Evolutionary conservation across 352 stramenopile genomes (phyloP), one percentile per base, ranked within the genome.

Genomic region (Blastocystis sp.): DNA sequence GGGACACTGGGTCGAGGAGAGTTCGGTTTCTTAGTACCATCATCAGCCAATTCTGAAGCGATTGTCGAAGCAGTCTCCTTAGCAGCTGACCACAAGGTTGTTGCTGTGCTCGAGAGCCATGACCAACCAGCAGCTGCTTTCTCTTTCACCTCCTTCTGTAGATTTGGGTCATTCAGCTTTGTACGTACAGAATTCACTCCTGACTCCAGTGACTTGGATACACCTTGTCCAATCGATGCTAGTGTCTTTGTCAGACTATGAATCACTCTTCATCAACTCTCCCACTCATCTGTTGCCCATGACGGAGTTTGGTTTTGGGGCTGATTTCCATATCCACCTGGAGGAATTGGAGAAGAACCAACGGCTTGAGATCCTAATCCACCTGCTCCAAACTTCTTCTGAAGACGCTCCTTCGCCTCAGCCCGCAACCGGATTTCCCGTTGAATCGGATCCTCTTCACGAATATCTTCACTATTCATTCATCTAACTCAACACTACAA

Each of bases 91-190:
- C 69, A 80, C n/a, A 80, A 14, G 0, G 24, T 29, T 11, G 24
- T 78, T 57, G 88, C 88, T 81, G 39, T 89, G 80, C n/a, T 56
- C 49, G n/a, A 89, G 66, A 51, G 80, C 88, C 37, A 42, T 35
- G 35, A 78, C 80, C 49, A 89, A 74, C 66, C 69, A 29, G 56
- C 56, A 29, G 57, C 16, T 37, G 69, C 56, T 37, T 80, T 80
- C 56, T 67, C 69, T 37, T 80, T 80, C 49, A 80, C 69, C n/a
- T 80, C 56, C n/a, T 80, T 66, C 69, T 80, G 49, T 7, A 80
- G 29, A 16, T 71, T 71, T 9, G 69, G 69, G 56, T 80, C 69
- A 37, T 80, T 80, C 49, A 80, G 69, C 56, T 59, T 67, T 14
- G 49, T n/a, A 11, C 35, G 24, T 14, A 80, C 49, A 14, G 14